Percentiles rank a stretch among this genome's conserved stretches.
phyloP scores from a whole-genome alignment of 345 rosid genomes.

The Pistacia atlantica region DNA sequence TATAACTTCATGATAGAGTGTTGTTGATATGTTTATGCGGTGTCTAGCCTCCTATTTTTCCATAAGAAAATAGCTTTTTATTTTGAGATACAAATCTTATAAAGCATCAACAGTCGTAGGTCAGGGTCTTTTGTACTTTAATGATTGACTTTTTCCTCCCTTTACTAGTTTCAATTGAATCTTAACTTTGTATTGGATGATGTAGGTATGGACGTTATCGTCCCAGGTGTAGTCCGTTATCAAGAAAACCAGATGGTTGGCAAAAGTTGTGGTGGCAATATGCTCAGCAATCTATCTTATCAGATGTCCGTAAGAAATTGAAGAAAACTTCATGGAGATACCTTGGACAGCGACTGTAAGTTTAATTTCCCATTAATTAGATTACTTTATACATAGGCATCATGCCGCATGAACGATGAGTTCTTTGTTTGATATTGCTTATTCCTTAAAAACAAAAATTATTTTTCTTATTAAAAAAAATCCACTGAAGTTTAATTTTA shows the following conservation, averaged over 20 bases:
- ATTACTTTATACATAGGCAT: background rate
- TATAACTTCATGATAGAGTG: too few relatives aligned
- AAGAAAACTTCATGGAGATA: conserved; percentile 89
- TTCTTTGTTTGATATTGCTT: conserved; percentile 1
- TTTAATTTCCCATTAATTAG: conserved; percentile 18
- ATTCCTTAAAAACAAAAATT: background rate
- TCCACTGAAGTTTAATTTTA: background rate
- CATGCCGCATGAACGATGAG: background rate
- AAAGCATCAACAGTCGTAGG: background rate
- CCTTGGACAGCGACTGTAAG: conserved; percentile 77
- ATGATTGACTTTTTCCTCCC: too few relatives aligned
- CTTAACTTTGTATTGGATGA: conserved; percentile 14
- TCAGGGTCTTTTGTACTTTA: too few relatives aligned
- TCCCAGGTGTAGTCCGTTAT: conserved; percentile 60
- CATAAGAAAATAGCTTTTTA: too few relatives aligned
- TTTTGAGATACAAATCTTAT: background rate
- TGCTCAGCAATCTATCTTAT: conserved; percentile 75
- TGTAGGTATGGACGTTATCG: conserved; percentile 91
- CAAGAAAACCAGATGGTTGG: conserved; percentile 72
- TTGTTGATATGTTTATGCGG: too few relatives aligned
- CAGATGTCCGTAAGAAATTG: conserved; percentile 72
- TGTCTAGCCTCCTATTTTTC: too few relatives aligned
- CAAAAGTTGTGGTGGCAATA: conserved; percentile 86
- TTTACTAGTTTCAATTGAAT: background rate
- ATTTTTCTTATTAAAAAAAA: too few relatives aligned